Evolutionary conservation across 2,329 filamentous ascomycete species (phyloP), one percentile per base, ranked within the genome.

Genomic region (Aaosphaeria pasadenensis): DNA sequence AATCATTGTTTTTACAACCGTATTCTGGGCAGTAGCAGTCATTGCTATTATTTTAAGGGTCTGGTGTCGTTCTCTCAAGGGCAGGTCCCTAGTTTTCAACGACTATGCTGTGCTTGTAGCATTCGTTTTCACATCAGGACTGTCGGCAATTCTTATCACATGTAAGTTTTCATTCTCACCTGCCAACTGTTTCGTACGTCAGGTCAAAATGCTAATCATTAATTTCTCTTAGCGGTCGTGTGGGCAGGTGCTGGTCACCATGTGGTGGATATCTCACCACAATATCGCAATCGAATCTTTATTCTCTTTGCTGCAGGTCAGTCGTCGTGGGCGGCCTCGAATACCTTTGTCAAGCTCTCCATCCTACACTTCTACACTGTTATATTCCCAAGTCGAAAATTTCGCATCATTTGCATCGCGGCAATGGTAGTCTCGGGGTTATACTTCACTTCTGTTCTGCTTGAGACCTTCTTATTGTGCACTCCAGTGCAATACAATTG

Each of bases 311-410:
- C 39, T 11, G 46, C 46, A 24, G 49, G 35, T 6, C 46, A 49
- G 31, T 39, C 43, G n/a, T 9, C 43, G 11, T 51, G 49, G 49
- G 49, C n/a, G 28, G 42, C 42, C 4, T 42, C 46, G n/a, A 51
- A 51, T 28, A 46, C 49, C 4, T 11, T 39, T 11, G 46, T 49
- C 5, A 51, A 49, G 33, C 32, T 51, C 48, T 45, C 51, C 39
- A 46, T 64, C 51, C 29, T 60, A 51, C 39, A 53, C 44, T 46
- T 52, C 52, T 45, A 54, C 49, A 36, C 24, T 29, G 11, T 11
- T 5, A 38, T 44, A 7, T 44, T 44, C 17, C 43, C 5, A 64
- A 57, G 32, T 67, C 56, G 42, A 39, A 38, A 13, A 6, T 39
- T 44, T 17, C 11, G 33, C 6, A 6, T 6, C 13, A 28, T 13